These are phyloP conservation scores for Geoglossum cookeanum DNA, from an alignment of 2,329 filamentous ascomycete species.

Conservation along the genomic window DNA sequence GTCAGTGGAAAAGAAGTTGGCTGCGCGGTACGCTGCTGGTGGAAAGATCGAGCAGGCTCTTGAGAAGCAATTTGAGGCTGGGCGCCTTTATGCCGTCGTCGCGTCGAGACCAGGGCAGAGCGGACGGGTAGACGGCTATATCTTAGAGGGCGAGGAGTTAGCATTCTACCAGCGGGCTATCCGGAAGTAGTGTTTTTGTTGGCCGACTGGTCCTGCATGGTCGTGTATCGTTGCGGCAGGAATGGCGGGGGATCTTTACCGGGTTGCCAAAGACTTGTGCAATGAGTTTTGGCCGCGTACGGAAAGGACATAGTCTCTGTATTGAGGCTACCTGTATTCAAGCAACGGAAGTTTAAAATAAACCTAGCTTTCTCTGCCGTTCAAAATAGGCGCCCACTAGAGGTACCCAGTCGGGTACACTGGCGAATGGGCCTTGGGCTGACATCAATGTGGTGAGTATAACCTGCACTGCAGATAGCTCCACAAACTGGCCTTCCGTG, in stretches of 20 bases:
- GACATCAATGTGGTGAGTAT: background rate
- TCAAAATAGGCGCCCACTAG: background rate
- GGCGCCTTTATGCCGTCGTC: constrained; percentile 88
- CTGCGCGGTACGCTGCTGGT: constrained; percentile 55
- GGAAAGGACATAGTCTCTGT: background rate
- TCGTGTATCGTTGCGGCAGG: background rate
- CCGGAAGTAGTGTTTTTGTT: constrained; percentile 60
- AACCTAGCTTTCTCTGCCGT: background rate
- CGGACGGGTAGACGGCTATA: constrained; percentile 90
- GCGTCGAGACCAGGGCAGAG: constrained; percentile 90
- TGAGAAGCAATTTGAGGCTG: constrained; percentile 99
- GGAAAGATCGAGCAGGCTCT: constrained; percentile 88
- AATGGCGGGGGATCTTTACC: background rate
- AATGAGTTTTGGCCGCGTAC: no score
- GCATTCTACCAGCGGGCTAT: constrained; percentile 99
- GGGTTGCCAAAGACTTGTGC: background rate
- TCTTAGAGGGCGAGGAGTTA: constrained; percentile 97
- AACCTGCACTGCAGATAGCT: no score
- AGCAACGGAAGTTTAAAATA: background rate
- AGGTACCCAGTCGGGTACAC: background rate
- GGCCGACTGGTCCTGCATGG: no score
- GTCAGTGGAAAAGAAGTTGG: constrained; percentile 91
- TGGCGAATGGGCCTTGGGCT: background rate
- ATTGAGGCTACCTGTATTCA: background rate
- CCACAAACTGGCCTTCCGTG: no score